These are phyloP conservation scores for Berkeleyomyces rouxiae DNA, from an alignment of 2,329 filamentous ascomycete species.

Conservation along the genomic window DNA sequence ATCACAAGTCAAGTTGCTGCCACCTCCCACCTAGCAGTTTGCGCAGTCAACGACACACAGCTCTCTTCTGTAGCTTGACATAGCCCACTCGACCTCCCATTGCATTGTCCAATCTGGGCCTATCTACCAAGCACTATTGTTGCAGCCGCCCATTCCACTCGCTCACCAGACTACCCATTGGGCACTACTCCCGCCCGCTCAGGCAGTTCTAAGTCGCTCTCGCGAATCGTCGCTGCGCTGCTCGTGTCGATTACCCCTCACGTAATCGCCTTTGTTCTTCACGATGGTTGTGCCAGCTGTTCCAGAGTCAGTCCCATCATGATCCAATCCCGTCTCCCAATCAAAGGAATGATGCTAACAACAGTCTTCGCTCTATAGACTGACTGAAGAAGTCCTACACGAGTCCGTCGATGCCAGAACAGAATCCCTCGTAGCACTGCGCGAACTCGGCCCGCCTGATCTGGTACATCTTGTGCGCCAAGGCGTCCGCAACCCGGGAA, in stretches of 20 bases:
- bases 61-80: too few species aligned
- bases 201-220: too few species aligned
- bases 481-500: slow-evolving; percentile 37
- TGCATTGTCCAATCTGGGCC: too few species aligned
- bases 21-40: too few species aligned
- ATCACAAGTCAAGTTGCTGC: too few species aligned
- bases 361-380: slow-evolving; percentile 33
- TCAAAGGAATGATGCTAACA: background rate
- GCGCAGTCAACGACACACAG: too few species aligned
- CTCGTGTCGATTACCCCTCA: background rate
- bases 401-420: slow-evolving; percentile 86
- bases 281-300: slow-evolving; percentile 59
- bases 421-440: slow-evolving; percentile 67
- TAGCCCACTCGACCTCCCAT: too few species aligned
- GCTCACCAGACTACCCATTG: background rate
- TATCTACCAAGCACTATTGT: background rate
- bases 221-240: background rate
- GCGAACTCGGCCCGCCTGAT: slow-evolving; percentile 90
- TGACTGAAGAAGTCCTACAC: slow-evolving; percentile 84
- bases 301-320: slow-evolving; percentile 39
- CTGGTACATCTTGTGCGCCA: slow-evolving; percentile 86
- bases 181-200: too few species aligned
- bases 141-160: background rate
- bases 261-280: slow-evolving; percentile 16
- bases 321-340: slow-evolving; percentile 9